Percentiles rank a stretch among this genome's conserved stretches.
Conservation (phyloP, 1,284 basidiomycete genomes). For the Xerocomus amazonicus region DNA sequence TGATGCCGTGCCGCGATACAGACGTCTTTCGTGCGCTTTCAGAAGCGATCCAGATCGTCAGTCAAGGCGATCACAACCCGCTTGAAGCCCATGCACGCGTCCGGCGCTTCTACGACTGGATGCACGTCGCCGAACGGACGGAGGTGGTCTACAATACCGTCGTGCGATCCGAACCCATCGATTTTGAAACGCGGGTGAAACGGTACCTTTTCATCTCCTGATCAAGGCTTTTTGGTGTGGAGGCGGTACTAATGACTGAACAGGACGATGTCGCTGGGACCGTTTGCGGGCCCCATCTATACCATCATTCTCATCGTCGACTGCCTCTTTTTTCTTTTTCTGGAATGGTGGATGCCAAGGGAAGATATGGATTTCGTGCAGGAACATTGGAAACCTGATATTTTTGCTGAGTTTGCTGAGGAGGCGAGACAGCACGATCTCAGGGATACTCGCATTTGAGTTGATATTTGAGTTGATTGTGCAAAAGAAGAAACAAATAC, state of each 20-base stretch:
- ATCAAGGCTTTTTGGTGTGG: too few species aligned
- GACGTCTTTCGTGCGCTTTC: slow-evolving; percentile 85
- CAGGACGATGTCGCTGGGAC: slow-evolving; percentile 70
- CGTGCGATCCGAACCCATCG: slow-evolving; percentile 54
- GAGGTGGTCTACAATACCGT: slow-evolving; percentile 80
- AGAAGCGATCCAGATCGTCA: slow-evolving; percentile 74
- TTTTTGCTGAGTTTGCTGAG: slow-evolving; percentile 34
- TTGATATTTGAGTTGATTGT: slow-evolving; percentile 1
- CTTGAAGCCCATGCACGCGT: slow-evolving; percentile 75
- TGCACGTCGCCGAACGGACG: slow-evolving; percentile 73
- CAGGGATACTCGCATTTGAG: background rate
- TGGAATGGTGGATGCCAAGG: slow-evolving; percentile 75
- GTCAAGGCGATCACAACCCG: slow-evolving; percentile 72
- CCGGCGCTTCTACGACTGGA: slow-evolving; percentile 86
- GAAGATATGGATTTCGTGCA: slow-evolving; percentile 67
- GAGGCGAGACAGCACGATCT: background rate
- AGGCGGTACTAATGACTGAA: background rate
- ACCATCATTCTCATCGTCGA: slow-evolving; percentile 77
- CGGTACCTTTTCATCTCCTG: slow-evolving; percentile 45
- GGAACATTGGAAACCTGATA: slow-evolving; percentile 39
- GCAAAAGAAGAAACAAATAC: slow-evolving; percentile 13
- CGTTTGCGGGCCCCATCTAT: slow-evolving; percentile 74
- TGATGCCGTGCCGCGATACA: slow-evolving; percentile 28
- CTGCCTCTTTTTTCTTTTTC: slow-evolving; percentile 71
- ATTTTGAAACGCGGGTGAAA: slow-evolving; percentile 67